Conservation (phyloP, 768 basidiomycete species). For the Amanita pallidorosea region DNA sequence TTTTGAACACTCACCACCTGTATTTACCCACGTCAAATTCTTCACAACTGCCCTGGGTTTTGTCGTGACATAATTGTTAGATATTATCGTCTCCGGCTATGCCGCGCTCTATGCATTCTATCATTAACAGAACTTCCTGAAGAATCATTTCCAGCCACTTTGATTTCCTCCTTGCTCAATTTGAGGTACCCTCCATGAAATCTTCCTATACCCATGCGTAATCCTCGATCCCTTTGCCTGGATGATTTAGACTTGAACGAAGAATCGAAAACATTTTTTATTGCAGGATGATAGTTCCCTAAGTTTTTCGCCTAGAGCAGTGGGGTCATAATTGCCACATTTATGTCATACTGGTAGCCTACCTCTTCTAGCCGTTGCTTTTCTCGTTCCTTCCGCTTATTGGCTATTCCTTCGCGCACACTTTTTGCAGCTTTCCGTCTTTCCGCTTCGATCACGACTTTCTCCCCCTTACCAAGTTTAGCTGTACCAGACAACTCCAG, state of each 20-base stretch:
- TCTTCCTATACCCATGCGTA: conserved; percentile 72
- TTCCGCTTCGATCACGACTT: conserved; percentile 45
- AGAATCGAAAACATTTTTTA: conserved; percentile 56
- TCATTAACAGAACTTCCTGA: not conserved
- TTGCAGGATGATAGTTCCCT: conserved; percentile 74
- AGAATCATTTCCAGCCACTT: not conserved
- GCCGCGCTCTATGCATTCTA: not conserved
- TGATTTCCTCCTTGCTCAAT: conserved; percentile 55
- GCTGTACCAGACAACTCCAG: conserved; percentile 59
- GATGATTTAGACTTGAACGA: conserved; percentile 12
- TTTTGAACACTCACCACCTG: not conserved
- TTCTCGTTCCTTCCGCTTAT: conserved; percentile 49
- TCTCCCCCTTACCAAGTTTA: conserved; percentile 71
- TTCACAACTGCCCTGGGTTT: too few species aligned
- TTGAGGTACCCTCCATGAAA: conserved; percentile 61
- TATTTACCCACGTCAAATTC: not conserved
- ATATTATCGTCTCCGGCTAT: not conserved
- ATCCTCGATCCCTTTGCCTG: conserved; percentile 49
- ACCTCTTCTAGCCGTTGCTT: conserved; percentile 61
- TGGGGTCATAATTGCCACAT: not conserved
- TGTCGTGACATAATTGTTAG: not conserved
- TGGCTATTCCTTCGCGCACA: conserved; percentile 58
- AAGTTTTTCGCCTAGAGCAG: conserved; percentile 60
- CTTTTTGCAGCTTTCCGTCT: conserved; percentile 60
- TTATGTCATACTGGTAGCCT: conserved; percentile 17